These are phyloP conservation scores for Fusarium temperatum DNA, from an alignment of 2,329 filamentous ascomycete species.

Conservation along the genomic window DNA sequence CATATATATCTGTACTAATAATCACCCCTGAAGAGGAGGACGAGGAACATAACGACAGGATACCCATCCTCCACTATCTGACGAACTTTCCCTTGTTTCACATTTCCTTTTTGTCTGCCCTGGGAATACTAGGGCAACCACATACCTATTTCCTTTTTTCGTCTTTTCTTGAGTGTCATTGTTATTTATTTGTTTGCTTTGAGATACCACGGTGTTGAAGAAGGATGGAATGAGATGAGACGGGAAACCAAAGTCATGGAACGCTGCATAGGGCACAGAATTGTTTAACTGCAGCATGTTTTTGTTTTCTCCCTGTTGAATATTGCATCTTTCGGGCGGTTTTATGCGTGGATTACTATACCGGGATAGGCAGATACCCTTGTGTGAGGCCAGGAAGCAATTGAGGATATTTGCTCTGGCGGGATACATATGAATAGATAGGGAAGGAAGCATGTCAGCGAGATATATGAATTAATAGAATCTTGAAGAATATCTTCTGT, in stretches of 20 bases:
- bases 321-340: conserved; percentile 31
- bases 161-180: background rate
- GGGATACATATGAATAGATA: conserved; percentile 28
- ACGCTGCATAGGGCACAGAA: conserved; percentile 7
- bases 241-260: conserved; percentile 20
- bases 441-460: conserved; percentile 5
- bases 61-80: conserved; percentile 36
- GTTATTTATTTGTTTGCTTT: conserved; percentile 33
- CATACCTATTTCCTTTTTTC: conserved; percentile 21
- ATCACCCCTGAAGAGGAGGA: conserved; percentile 32
- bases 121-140: conserved; percentile 10
- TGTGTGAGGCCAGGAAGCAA: conserved; percentile 9
- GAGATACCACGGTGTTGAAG: conserved; percentile 44
- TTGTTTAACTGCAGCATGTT: conserved; percentile 17
- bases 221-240: conserved; percentile 34
- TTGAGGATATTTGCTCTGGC: conserved; percentile 5
- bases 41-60: conserved; percentile 39
- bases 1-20: conserved; percentile 41
- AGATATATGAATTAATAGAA: conserved; percentile 32
- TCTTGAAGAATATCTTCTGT: background rate
- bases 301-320: conserved; percentile 24
- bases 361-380: conserved; percentile 36
- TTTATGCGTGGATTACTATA: conserved; percentile 25
- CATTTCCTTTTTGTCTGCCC: conserved; percentile 15
- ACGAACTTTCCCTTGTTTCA: conserved; percentile 29